Base-by-base conservation (phyloP, 768 basidiomycete species). In the Mycena belliarum region DNA sequence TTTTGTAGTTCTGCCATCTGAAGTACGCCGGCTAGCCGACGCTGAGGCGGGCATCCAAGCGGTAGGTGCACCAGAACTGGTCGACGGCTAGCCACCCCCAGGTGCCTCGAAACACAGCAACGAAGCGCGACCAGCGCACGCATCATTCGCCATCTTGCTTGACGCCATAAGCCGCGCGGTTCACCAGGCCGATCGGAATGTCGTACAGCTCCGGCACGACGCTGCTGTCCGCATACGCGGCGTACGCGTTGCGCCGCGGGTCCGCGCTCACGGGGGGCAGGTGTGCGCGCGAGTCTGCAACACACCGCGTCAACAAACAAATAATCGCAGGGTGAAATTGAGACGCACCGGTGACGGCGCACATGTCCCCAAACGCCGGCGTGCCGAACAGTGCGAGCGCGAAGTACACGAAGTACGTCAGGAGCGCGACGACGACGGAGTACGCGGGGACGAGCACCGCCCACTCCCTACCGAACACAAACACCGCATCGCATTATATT, bases 381-480 rank as follows among this genome's bases (percentile, higher is more conserved):
- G 91, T 91, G 12, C 77, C 78, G 40, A 81, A 79, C 15, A 94
- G 72, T 3, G 91, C 90, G 61, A 95, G 75, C 8, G 89, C 81
- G 63, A 87, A 87, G 68, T 95, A 94, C 7, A 80, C 76, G 66
- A 85, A 80, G 70, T 94, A 95, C 7, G 91, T 88, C 58, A 89
- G 79, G 50, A 94, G 80, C 50, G 86, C 81, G 11, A 86, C 61
- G 48, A 93, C 74, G 50, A 91, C 75, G 12, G 88, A 80, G 75
- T 88, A 95, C 6, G 93, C 82, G 25, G 93, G 93, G 18, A 94
- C 66, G 20, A 94, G 81, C 25, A 95, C 65, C 25, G 91, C 82
- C 93, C 93, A 95, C 77, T 95, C 91, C 20, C 93, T 94, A 61
- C n/a, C n/a, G n/a, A n/a, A n/a, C n/a, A n/a, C n/a, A n/a, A n/a